A percentile compares a stretch with the other conserved stretches of the same genome.
phyloP scores from a whole-genome alignment of 768 basidiomycete genomes.

The Rhodotorula paludigena region DNA sequence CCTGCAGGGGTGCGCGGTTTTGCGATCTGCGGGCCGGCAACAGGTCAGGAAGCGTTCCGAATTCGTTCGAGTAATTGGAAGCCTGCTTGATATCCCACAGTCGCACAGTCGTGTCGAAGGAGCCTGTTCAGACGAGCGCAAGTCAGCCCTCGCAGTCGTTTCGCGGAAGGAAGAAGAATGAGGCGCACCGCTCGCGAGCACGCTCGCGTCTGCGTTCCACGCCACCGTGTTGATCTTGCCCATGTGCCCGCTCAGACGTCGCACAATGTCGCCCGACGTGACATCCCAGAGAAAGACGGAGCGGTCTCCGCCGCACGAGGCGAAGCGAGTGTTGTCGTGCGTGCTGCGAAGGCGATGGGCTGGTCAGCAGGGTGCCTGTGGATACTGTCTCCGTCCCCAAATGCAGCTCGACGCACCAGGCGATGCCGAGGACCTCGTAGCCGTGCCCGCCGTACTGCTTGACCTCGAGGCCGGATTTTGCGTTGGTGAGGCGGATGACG shows the following conservation, averaged over 20 bases:
- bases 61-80: not conserved
- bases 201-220: conserved; percentile 79
- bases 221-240: conserved; percentile 84
- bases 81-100: conserved; percentile 84
- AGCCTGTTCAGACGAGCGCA: conserved; percentile 54
- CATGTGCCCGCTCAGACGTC: conserved; percentile 81
- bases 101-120: conserved; percentile 83
- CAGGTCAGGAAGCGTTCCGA: too few relatives aligned
- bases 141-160: not conserved
- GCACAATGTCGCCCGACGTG: conserved; percentile 71
- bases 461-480: conserved; percentile 76
- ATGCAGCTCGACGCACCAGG: conserved; percentile 57
- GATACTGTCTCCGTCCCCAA: not conserved
- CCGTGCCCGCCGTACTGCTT: conserved; percentile 87
- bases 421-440: conserved; percentile 85
- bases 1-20: conserved; percentile 78
- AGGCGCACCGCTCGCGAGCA: conserved; percentile 74
- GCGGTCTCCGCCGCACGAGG: conserved; percentile 87
- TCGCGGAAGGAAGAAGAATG: not conserved
- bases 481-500: conserved; percentile 85
- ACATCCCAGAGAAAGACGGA: conserved; percentile 96
- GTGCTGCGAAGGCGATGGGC: conserved; percentile 55
- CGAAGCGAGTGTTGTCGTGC: conserved; percentile 82
- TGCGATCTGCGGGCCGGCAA: conserved; percentile 64
- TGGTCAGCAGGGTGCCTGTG: not conserved